A percentile compares a stretch with the other conserved stretches of the same genome.
Conservation (phyloP, 768 basidiomycete genomes). For the Boletus subparvulus region DNA sequence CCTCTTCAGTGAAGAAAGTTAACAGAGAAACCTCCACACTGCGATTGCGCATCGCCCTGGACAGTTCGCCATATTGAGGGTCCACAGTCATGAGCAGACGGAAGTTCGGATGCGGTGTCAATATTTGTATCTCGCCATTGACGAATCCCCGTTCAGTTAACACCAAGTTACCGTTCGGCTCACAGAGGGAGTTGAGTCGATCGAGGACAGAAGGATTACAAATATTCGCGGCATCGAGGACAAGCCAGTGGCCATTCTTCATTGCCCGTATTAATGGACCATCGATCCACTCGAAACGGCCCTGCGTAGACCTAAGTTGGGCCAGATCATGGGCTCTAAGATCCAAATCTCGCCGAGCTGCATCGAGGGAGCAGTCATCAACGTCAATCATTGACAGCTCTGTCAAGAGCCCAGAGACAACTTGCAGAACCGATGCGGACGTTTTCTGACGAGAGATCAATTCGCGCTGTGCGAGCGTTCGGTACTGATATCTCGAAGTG, state of each 20-base stretch:
- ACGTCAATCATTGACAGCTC: slow-evolving; percentile 21
- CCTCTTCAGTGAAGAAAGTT: slow-evolving; percentile 40
- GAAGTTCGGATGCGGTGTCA: slow-evolving; percentile 86
- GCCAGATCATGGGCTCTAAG: slow-evolving; percentile 24
- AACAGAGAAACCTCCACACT: slow-evolving; percentile 80
- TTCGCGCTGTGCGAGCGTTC: slow-evolving; percentile 11
- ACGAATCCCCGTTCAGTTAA: slow-evolving; percentile 89
- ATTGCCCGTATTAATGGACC: slow-evolving; percentile 87
- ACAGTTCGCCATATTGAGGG: slow-evolving; percentile 88
- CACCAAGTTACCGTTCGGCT: slow-evolving; percentile 76
- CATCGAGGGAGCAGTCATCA: slow-evolving; percentile 12
- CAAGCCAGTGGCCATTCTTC: slow-evolving; percentile 83
- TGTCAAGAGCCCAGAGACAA: slow-evolving; percentile 29
- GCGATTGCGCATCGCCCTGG: slow-evolving; percentile 97
- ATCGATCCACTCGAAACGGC: slow-evolving; percentile 92
- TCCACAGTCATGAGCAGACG: slow-evolving; percentile 93
- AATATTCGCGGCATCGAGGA: slow-evolving; percentile 90
- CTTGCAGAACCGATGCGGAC: slow-evolving; percentile 22
- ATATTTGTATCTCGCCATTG: slow-evolving; percentile 66
- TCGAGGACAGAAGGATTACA: slow-evolving; percentile 96
- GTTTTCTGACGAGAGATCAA: slow-evolving; percentile 18
- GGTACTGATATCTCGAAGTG: slow-evolving; percentile 16
- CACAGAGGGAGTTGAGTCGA: slow-evolving; percentile 94
- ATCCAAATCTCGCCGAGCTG: slow-evolving; percentile 14
- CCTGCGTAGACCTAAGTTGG: slow-evolving; percentile 32